Evolutionary conservation across 192 early-diverging fungal genomes (phyloP).

Genomic region (Rhizophagus prolifer): DNA sequence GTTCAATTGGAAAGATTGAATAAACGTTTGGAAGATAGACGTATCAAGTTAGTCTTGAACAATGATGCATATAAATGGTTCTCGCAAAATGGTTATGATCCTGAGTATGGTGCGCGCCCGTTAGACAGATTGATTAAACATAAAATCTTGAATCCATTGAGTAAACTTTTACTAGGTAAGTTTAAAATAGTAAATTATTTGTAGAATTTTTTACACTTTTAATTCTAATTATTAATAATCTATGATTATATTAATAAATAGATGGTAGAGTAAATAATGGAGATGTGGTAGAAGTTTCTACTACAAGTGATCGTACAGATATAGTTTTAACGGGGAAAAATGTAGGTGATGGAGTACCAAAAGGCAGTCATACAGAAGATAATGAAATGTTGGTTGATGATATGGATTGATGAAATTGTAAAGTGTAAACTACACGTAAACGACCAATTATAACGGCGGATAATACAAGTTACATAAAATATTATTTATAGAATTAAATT

Average conservation of each 20-base stretch:
- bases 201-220: not conserved
- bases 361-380: not conserved
- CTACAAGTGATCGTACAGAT: not conserved
- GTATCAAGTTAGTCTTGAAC: constrained; percentile 72
- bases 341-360: not conserved
- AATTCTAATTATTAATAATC: not conserved
- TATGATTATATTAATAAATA: constrained; percentile 4
- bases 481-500: too few relatives aligned
- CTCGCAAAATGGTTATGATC: constrained; percentile 81
- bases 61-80: constrained; percentile 74
- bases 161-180: constrained; percentile 24
- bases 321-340: not conserved
- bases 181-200: not conserved
- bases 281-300: constrained; percentile 5
- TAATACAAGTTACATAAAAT: too few relatives aligned
- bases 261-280: constrained; percentile 25
- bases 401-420: not conserved
- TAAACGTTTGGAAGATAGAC: constrained; percentile 68
- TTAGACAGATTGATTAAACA: constrained; percentile 86
- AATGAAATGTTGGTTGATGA: constrained; percentile 25
- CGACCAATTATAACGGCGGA: too few relatives aligned
- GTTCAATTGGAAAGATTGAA: constrained; percentile 68
- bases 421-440: too few relatives aligned
- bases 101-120: constrained; percentile 92
- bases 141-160: constrained; percentile 52